Evolutionary conservation across 2,329 filamentous ascomycete genomes (phyloP).

Genomic region (Chrysoporthe deuterocubensis): DNA sequence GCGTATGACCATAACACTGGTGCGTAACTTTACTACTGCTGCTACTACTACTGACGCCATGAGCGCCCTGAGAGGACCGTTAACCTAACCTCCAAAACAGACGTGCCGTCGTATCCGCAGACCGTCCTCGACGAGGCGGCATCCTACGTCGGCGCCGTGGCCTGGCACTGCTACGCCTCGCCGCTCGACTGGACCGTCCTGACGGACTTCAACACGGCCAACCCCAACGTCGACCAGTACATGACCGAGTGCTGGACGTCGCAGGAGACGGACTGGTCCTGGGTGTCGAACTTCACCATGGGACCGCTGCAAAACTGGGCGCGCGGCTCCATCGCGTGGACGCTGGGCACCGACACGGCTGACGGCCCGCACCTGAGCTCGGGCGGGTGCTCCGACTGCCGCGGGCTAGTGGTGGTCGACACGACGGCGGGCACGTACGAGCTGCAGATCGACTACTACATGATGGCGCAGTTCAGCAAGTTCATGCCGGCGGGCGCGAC

Average conservation of each 20-base stretch:
- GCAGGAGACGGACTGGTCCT: slow-evolving; percentile 41
- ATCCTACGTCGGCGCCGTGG: slow-evolving; percentile 39
- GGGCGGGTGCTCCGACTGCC: slow-evolving; percentile 46
- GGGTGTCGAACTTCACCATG: slow-evolving; percentile 48
- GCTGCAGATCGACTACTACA: slow-evolving; percentile 55
- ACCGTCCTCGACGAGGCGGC: slow-evolving; percentile 42
- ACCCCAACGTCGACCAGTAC: slow-evolving; percentile 47
- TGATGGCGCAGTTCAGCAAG: slow-evolving; percentile 56
- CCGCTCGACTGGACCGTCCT: slow-evolving; percentile 43
- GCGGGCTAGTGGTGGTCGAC: slow-evolving; percentile 62
- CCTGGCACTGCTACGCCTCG: slow-evolving; percentile 48
- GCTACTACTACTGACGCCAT: too few species aligned
- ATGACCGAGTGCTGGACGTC: slow-evolving; percentile 55
- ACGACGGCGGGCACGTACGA: slow-evolving; percentile 47
- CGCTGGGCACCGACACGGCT: slow-evolving; percentile 47
- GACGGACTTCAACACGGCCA: slow-evolving; percentile 44
- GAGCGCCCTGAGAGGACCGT: too few species aligned
- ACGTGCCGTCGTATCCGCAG: slow-evolving; percentile 42
- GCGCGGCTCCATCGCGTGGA: slow-evolving; percentile 49
- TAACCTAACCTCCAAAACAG: slow-evolving; percentile 22
- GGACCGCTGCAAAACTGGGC: slow-evolving; percentile 56
- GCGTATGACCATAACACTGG: slow-evolving; percentile 46
- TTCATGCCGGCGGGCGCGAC: slow-evolving; percentile 51
- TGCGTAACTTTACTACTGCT: slow-evolving; percentile 14
- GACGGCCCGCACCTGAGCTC: slow-evolving; percentile 48